Evolutionary conservation across 2,329 filamentous ascomycete species (phyloP), one percentile per base, ranked within the genome.

Genomic region (Kalmusia sp.): DNA sequence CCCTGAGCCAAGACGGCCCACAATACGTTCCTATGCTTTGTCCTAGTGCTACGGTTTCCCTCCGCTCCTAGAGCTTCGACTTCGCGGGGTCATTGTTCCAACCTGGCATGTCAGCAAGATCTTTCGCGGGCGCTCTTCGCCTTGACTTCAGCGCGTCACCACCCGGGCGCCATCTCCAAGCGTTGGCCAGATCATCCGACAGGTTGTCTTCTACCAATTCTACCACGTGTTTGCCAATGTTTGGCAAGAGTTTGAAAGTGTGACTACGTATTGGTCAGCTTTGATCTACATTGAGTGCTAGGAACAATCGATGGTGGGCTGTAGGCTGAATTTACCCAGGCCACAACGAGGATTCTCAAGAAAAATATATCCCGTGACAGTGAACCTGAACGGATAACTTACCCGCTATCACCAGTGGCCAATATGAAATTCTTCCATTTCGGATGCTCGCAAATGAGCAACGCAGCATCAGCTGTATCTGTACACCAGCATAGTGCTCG

Each of bases 391-490:
- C 4, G 4, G 15, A 15, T 12, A n/a, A 69, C 76, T 63, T 62
- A 77, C 76, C 77, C 78, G 58, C 77, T 80, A 27, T 80, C 78
- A 0, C 78, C 78, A 0, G 77, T 79, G 0, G 78, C 77, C n/a
- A 80, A 55, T 17, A 79, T 68, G 43, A 80, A 74, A 50, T 80
- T 79, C 58, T 75, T 79, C 75, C 77, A 79, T 9, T 75, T 67
- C 5, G 84, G 80, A 65, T 83, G 78, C 44, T 70, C 71, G 11
- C 81, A 80, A 56, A 89, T 83, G 54, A 88, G 75, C 57, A 86
- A 83, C 61, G 87, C 84, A 64, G 87, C 84, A 44, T 82, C 84
- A 1, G 84, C 82, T 2, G 84, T 86, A 49, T 85, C 81, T 39
- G 82, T 82, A 65, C 88, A 86, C 84, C 85, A 87, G 71, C 79